Base-by-base conservation (phyloP, 768 basidiomycete genomes). In the Mrakia blollopis region DNA sequence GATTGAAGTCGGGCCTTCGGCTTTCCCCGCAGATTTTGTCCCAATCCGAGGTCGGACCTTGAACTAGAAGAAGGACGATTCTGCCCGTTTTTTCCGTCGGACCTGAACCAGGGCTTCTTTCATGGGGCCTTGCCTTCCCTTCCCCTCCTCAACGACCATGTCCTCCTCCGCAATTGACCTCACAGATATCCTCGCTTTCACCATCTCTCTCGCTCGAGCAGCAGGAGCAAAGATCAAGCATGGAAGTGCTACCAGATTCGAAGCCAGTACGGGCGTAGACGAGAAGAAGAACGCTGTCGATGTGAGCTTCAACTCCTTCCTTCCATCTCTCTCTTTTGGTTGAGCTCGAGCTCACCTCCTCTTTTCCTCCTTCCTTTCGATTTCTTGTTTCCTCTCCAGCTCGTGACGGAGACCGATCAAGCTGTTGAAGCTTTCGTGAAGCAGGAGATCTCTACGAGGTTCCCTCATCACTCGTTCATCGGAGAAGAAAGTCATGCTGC, bases 231-330 rank as follows among this genome's bases (percentile, higher is more conserved):
- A 80, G 81, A 80, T 81, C 78, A 61, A 92, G 89, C 30, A 87
- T 87, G 78, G 93, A 87, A 74, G 94, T 92, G 81, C 89, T 87
- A 81, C 85, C 84, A 18, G 85, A 83, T 83, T 84, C 70, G 85
- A 87, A 25, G 85, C 87, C 0, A 85, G 87, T 80, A 77, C 79
- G 13, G 81, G 82, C 32, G 86, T 91, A 50, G 88, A 87, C 79
- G 90, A 92, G 86, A 98, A 97, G 88, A 93, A 92, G 85, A 97
- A 95, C 82, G 88, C 93, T 3, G 93, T 94, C 30, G 95, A 97
- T 84, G 82, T 82, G 68, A 77, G 80, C 69, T 35, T 28, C n/a
- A n/a, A 3, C 21, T 30, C 69, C 44, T 9, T 32, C 41, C 30
- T 57, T 23, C 11, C 62, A 54, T 14, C 57, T 47, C 37, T 10